Conservation (phyloP, 345 rosid species). For the Brassica nigra region DNA sequence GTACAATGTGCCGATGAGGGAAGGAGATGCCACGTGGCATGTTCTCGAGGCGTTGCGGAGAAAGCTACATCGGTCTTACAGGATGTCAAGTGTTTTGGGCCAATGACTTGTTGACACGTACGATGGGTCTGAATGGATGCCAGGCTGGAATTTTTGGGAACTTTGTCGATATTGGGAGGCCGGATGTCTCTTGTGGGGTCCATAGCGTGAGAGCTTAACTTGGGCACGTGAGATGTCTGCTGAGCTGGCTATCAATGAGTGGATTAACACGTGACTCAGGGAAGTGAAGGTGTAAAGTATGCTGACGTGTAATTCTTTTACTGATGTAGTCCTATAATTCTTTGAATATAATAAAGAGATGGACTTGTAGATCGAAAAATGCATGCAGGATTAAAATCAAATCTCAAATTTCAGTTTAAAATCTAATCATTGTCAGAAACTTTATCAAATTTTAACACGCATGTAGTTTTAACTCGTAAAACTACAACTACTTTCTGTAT, state of each 20-base stretch:
- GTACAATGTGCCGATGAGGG: constrained; percentile 53
- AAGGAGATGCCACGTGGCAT: constrained; percentile 94
- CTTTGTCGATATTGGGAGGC: constrained; percentile 7
- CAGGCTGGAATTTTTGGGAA: constrained; percentile 31
- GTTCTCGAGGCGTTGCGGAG: constrained; percentile 53
- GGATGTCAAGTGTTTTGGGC: constrained; percentile 44
- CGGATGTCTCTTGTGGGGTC: constrained; percentile 26
- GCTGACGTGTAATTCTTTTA: constrained; percentile 42
- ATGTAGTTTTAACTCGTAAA: not conserved
- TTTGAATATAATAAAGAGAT: constrained; percentile 21
- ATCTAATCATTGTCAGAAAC: not conserved
- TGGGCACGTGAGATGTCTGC: constrained; percentile 42
- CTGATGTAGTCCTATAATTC: constrained; percentile 30
- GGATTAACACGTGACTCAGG: constrained; percentile 11
- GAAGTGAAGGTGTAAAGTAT: constrained; percentile 37
- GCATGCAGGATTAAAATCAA: not conserved
- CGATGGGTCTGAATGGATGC: constrained; percentile 37
- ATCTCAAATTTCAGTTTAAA: not conserved
- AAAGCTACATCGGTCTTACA: constrained; percentile 57
- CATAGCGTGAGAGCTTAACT: constrained; percentile 30
- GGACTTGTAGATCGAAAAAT: constrained; percentile 13
- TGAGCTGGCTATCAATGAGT: constrained; percentile 34
- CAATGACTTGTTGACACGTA: constrained; percentile 42
- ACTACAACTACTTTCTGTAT: too few species aligned
- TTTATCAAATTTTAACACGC: not conserved